A percentile compares a stretch with the other conserved stretches of the same genome.
Conservation (phyloP, 495 filamentous ascomycete genomes). For the Neurospora tetraspora region DNA sequence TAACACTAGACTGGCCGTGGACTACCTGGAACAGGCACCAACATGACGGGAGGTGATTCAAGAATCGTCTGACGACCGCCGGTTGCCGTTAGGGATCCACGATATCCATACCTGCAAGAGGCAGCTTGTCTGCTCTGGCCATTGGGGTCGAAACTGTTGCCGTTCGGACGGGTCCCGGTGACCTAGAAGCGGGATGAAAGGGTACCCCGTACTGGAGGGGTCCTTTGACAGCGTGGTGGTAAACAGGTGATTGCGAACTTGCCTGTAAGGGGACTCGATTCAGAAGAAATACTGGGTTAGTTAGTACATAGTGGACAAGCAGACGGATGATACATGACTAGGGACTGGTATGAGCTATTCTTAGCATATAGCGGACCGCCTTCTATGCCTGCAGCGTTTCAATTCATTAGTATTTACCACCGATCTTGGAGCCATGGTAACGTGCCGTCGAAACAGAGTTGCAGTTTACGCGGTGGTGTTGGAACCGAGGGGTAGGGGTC, state of each 20-base stretch:
- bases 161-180: not conserved
- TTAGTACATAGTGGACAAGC: constrained; percentile 8
- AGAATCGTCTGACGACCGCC: constrained; percentile 13
- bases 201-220: constrained; percentile 1
- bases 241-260: constrained; percentile 4
- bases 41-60: not conserved
- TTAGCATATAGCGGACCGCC: constrained; percentile 30
- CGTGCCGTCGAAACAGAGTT: constrained; percentile 29
- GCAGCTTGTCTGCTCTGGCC: not conserved
- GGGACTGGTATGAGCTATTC: constrained; percentile 23
- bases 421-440: constrained; percentile 30
- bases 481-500: constrained; percentile 1
- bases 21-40: not conserved
- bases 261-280: constrained; percentile 2
- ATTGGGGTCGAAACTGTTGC: not conserved
- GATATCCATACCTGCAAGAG: not conserved
- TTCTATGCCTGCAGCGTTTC: constrained; percentile 29
- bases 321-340: constrained; percentile 20
- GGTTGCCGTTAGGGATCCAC: constrained; percentile 3
- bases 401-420: constrained; percentile 31
- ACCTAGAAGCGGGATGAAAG: not conserved
- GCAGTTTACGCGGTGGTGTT: constrained; percentile 12
- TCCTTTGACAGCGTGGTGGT: constrained; percentile 17
- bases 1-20: constrained; percentile 19
- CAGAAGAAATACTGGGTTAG: constrained; percentile 8